Evolutionary conservation across 768 basidiomycete species (phyloP).

Genomic region (Tricholoma terreum): DNA sequence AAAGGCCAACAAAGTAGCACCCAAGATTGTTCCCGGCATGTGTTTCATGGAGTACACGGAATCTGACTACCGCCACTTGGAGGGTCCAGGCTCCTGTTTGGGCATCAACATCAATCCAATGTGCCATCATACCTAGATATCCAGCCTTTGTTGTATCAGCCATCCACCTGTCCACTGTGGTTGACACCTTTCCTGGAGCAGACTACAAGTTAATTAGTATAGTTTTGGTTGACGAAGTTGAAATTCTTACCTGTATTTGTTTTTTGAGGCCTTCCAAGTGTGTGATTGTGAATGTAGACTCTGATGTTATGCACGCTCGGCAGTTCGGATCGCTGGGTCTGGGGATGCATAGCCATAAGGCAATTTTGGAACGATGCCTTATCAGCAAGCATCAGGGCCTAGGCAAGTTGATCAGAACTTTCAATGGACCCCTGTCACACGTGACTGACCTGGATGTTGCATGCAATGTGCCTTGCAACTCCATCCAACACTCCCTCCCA

Average conservation of each 20-base stretch:
- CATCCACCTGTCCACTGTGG: slow-evolving; percentile 14
- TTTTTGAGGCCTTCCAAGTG: slow-evolving; percentile 9
- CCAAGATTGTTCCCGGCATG: slow-evolving; percentile 27
- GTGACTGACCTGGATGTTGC: slow-evolving; percentile 11
- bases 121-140: slow-evolving; percentile 16
- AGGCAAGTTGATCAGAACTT: neutral
- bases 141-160: slow-evolving; percentile 13
- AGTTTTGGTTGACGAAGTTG: neutral
- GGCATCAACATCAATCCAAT: slow-evolving; percentile 20
- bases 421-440: neutral
- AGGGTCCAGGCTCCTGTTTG: slow-evolving; percentile 20
- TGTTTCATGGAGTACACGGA: slow-evolving; percentile 16
- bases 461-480: slow-evolving; percentile 7
- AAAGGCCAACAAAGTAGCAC: slow-evolving; percentile 20
- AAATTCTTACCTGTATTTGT: slow-evolving; percentile 2
- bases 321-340: neutral
- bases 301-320: slow-evolving; percentile 10
- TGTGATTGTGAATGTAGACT: slow-evolving; percentile 11
- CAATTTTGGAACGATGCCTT: slow-evolving; percentile 3
- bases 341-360: neutral
- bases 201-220: neutral
- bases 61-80: slow-evolving; percentile 18
- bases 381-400: slow-evolving; percentile 1
- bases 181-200: slow-evolving; percentile 16
- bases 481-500: slow-evolving; percentile 2